phyloP scores from a whole-genome alignment of 2,329 filamentous ascomycete genomes.

The Fonsecaea pugnacius region DNA sequence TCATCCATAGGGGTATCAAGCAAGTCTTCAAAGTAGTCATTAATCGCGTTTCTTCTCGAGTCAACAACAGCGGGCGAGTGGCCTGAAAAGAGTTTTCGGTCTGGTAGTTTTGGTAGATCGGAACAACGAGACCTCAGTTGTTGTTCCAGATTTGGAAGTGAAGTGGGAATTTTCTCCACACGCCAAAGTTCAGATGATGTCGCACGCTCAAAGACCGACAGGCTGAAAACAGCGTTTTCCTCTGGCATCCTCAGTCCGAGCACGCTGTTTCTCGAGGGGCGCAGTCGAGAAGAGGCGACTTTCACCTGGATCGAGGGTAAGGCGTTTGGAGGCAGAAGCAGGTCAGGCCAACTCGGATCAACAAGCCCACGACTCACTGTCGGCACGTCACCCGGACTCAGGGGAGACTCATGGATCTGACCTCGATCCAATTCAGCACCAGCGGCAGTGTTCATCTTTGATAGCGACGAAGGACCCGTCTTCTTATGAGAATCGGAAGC shows the following conservation, averaged over 20 bases:
- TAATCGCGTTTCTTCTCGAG: conserved; percentile 77
- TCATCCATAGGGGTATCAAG: conserved; percentile 82
- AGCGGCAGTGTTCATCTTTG: conserved; percentile 31
- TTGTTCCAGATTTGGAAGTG: conserved; percentile 79
- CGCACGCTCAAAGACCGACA: conserved; percentile 80
- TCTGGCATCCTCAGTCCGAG: conserved; percentile 78
- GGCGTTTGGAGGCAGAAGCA: conserved; percentile 85
- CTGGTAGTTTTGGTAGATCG: conserved; percentile 78
- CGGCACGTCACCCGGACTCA: conserved; percentile 32
- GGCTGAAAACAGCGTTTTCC: conserved; percentile 90
- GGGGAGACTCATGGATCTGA: conserved; percentile 30
- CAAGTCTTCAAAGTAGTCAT: conserved; percentile 82
- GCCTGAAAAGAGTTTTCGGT: conserved; percentile 83
- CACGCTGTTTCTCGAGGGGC: conserved; percentile 84
- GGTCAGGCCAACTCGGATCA: conserved; percentile 82
- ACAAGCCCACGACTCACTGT: conserved; percentile 75
- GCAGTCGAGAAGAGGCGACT: conserved; percentile 93
- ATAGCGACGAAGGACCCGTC: conserved; percentile 55
- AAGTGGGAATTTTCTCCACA: conserved; percentile 85
- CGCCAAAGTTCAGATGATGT: conserved; percentile 84
- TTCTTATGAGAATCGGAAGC: conserved; percentile 23
- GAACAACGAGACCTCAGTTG: conserved; percentile 74
- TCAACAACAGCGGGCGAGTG: conserved; percentile 94
- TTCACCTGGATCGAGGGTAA: conserved; percentile 82
- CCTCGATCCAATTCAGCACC: conserved; percentile 25